phyloP scores from a whole-genome alignment of 805 yeast species.

The Yamadazyma philogaea region DNA sequence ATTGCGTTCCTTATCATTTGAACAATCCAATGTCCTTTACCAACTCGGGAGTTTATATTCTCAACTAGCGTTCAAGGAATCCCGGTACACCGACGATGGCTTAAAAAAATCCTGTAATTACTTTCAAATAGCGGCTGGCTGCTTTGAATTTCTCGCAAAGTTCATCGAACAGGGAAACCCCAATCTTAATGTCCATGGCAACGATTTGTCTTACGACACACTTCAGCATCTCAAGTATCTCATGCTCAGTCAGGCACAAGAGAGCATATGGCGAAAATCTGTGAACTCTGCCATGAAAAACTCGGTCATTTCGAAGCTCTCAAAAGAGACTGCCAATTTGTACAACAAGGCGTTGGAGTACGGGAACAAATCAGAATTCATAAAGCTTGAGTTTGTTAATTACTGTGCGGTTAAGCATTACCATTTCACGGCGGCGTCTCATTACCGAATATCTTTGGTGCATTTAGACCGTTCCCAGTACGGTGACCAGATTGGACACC shows the following conservation, averaged over 20 bases:
- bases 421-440: constrained; percentile 73
- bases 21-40: constrained; percentile 59
- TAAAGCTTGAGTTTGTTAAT: constrained; percentile 61
- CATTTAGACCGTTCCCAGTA: constrained; percentile 49
- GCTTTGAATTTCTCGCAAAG: constrained; percentile 35
- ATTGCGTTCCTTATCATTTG: constrained; percentile 52
- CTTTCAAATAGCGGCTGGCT: constrained; percentile 73
- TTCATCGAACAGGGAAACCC: constrained; percentile 9
- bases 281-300: constrained; percentile 48
- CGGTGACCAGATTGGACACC: constrained; percentile 69
- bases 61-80: constrained; percentile 47
- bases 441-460: constrained; percentile 56
- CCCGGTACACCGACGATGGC: constrained; percentile 48
- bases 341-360: constrained; percentile 46
- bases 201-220: constrained; percentile 44
- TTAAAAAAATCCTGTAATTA: constrained; percentile 59
- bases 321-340: constrained; percentile 57
- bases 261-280: constrained; percentile 78
- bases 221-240: constrained; percentile 49
- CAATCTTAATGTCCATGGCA: too few relatives aligned
- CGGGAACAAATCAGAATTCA: constrained; percentile 42
- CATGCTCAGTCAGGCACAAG: constrained; percentile 84
- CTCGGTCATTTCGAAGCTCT: constrained; percentile 58
- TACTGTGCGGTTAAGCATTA: constrained; percentile 55
- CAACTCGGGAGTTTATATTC: constrained; percentile 69